Evolutionary conservation across 257 asterid genomes (phyloP).

Genomic region (Handroanthus guayacan): DNA sequence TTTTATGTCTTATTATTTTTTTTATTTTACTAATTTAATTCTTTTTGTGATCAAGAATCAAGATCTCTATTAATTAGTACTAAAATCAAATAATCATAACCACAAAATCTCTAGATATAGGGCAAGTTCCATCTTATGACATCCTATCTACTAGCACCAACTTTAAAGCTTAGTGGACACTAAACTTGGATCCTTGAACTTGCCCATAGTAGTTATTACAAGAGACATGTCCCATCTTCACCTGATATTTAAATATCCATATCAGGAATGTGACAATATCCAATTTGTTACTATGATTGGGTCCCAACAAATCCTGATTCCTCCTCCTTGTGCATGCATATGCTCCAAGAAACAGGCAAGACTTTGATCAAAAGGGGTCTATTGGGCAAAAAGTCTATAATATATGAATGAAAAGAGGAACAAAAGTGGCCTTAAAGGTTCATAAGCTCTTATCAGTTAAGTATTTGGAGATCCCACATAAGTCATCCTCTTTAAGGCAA

Average conservation of each 20-base stretch:
- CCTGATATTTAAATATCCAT: conserved; percentile 35
- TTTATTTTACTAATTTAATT: too few relatives aligned
- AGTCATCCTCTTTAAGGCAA: conserved; percentile 49
- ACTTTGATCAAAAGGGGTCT: conserved; percentile 68
- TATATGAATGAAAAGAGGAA: conserved; percentile 36
- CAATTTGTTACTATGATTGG: conserved; percentile 55
- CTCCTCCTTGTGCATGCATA: conserved; percentile 66
- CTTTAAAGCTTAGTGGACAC: conserved; percentile 12
- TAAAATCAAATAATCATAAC: too few relatives aligned
- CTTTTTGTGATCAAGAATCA: too few relatives aligned
- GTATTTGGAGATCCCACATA: conserved; percentile 42
- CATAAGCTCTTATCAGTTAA: conserved; percentile 36
- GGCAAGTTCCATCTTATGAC: conserved; percentile 2
- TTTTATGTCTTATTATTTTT: too few relatives aligned
- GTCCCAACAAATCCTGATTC: conserved; percentile 39
- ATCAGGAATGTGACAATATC: conserved; percentile 45
- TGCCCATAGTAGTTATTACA: conserved; percentile 50
- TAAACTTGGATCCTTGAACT: conserved; percentile 56
- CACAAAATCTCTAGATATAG: too few relatives aligned
- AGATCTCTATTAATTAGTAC: too few relatives aligned
- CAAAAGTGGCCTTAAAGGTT: conserved; percentile 40
- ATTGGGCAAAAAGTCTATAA: conserved; percentile 33
- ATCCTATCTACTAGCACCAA: conserved; percentile 23
- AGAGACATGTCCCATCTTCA: conserved; percentile 49
- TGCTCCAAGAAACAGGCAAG: conserved; percentile 64